Evolutionary conservation across 1,284 basidiomycete species (phyloP).

Genomic region (Uromyces viciae-fabae): DNA sequence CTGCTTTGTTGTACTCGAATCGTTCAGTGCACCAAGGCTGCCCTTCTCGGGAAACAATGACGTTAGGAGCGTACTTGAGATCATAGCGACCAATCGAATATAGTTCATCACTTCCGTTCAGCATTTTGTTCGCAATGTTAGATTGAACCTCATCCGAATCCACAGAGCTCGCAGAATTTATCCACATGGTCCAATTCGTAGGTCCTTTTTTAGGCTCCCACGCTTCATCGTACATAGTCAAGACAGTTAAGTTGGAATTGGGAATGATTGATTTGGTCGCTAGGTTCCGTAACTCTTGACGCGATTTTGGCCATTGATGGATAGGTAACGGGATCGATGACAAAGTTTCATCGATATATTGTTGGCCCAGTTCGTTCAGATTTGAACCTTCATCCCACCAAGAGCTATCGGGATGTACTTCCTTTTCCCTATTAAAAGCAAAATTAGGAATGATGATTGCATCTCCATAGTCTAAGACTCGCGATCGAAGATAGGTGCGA

Average conservation of each 20-base stretch:
- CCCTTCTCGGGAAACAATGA: constrained; percentile 50
- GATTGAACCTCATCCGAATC: constrained; percentile 44
- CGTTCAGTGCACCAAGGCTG: constrained; percentile 54
- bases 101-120: constrained; percentile 47
- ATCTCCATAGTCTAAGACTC: constrained; percentile 50
- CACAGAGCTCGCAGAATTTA: constrained; percentile 46
- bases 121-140: constrained; percentile 9
- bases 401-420: constrained; percentile 26
- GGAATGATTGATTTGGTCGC: constrained; percentile 45
- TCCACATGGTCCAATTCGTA: constrained; percentile 51
- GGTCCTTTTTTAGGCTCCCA: constrained; percentile 52
- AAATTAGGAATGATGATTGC: constrained; percentile 52
- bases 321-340: constrained; percentile 47
- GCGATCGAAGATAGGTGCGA: constrained; percentile 44
- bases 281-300: constrained; percentile 48
- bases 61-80: constrained; percentile 51
- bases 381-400: constrained; percentile 45
- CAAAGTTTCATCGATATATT: constrained; percentile 47
- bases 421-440: constrained; percentile 46
- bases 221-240: constrained; percentile 50
- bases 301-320: constrained; percentile 50
- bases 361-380: constrained; percentile 46
- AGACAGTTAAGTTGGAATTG: constrained; percentile 13
- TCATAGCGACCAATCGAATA: constrained; percentile 52
- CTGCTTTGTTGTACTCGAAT: constrained; percentile 51